These are phyloP conservation scores for Ochetophila trinervis DNA, from an alignment of 306 rosid species.

Conservation along the genomic window DNA sequence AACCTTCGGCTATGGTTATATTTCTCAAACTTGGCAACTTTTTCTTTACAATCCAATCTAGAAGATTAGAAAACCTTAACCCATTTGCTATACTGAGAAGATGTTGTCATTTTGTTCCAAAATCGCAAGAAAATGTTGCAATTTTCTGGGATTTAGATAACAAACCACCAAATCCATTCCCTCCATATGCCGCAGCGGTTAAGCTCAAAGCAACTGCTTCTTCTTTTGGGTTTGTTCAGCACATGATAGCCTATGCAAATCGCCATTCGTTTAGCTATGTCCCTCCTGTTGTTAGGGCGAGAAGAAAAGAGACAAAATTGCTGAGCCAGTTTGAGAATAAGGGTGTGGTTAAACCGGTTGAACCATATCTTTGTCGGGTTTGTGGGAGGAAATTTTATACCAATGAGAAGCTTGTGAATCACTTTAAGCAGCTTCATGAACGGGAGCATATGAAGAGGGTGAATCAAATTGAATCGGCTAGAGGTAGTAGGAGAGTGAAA, in stretches of 20 bases:
- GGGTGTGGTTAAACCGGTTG: slow-evolving; percentile 48
- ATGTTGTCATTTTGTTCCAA: slow-evolving; percentile 29
- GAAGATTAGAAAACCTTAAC: slow-evolving; percentile 3
- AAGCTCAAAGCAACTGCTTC: slow-evolving; percentile 66
- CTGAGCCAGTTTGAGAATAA: slow-evolving; percentile 49
- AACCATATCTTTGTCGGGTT: slow-evolving; percentile 60
- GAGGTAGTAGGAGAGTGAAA: slow-evolving; percentile 66
- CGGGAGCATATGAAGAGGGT: slow-evolving; percentile 64
- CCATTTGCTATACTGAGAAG: slow-evolving; percentile 13
- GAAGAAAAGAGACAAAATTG: slow-evolving; percentile 44
- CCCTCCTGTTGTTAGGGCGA: slow-evolving; percentile 49
- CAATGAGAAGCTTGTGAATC: slow-evolving; percentile 69
- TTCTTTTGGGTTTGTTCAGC: slow-evolving; percentile 57
- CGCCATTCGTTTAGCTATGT: slow-evolving; percentile 46
- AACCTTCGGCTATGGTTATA: slow-evolving; percentile 25
- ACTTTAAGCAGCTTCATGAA: slow-evolving; percentile 73
- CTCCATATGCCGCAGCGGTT: slow-evolving; percentile 65
- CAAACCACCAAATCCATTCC: slow-evolving; percentile 68
- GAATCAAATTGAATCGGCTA: slow-evolving; percentile 70
- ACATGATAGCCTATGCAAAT: slow-evolving; percentile 73
- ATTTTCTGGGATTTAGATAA: slow-evolving; percentile 87
- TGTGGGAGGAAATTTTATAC: slow-evolving; percentile 71
- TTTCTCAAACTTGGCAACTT: slow-evolving; percentile 31
- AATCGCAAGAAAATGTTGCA: slow-evolving; percentile 45
- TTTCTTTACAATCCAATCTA: slow-evolving; percentile 13